phyloP scores from a whole-genome alignment of 1,284 basidiomycete species.

The Fomitopsis palustris region DNA sequence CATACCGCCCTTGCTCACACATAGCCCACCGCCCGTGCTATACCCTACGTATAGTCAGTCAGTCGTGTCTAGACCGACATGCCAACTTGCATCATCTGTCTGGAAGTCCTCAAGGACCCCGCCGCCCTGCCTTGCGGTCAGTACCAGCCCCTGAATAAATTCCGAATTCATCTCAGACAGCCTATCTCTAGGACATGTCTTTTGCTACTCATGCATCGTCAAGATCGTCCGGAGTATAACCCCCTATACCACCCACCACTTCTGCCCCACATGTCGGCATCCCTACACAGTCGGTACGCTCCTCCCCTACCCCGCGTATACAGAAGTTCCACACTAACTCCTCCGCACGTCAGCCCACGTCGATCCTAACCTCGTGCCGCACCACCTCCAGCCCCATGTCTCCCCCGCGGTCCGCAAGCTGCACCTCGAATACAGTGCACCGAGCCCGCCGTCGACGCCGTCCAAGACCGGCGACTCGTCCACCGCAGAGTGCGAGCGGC shows the following conservation, averaged over 20 bases:
- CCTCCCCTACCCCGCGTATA: slow-evolving; percentile 1
- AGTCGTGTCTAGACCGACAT: slow-evolving; percentile 20
- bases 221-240: slow-evolving; percentile 43
- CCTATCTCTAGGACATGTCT: slow-evolving; percentile 47
- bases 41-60: neutral
- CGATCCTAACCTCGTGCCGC: slow-evolving; percentile 42
- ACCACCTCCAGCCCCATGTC: slow-evolving; percentile 46
- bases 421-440: slow-evolving; percentile 35
- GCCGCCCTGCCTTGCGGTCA: slow-evolving; percentile 61
- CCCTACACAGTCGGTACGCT: slow-evolving; percentile 42
- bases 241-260: slow-evolving; percentile 42
- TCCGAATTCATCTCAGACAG: neutral
- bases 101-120: slow-evolving; percentile 45
- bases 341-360: slow-evolving; percentile 34
- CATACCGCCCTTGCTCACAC: neutral
- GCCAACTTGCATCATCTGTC: slow-evolving; percentile 51
- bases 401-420: slow-evolving; percentile 50
- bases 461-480: slow-evolving; percentile 14
- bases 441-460: slow-evolving; percentile 12
- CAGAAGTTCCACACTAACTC: neutral
- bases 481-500: slow-evolving; percentile 38
- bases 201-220: slow-evolving; percentile 51
- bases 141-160: slow-evolving; percentile 13
- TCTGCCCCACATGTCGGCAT: slow-evolving; percentile 50
- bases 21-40: neutral